Evolutionary conservation across 257 asterid species (phyloP), one percentile per base, ranked within the genome.

Genomic region (Solanum chmielewskii): DNA sequence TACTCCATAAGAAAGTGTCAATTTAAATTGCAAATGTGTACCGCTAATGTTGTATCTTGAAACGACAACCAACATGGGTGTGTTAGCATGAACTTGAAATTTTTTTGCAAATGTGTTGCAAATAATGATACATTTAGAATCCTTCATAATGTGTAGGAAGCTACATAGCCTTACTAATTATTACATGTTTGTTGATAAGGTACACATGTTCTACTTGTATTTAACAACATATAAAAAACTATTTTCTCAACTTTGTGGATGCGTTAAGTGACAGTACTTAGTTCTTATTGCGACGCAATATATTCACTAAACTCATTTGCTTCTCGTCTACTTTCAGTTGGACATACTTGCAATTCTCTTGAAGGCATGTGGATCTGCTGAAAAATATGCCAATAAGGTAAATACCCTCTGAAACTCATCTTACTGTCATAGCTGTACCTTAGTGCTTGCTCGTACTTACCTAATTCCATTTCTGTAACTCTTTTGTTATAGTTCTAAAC

Each of bases 341-440:
- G 98, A 95, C 90, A 92, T 97, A 49, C 87, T 96, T 83, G 66
- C 89, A 94, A 93, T 39, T 92, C 99, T 97, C 87, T 92, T 96
- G 89, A 97, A 94, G 93, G 98, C 94, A 69, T 97, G 99, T 70
- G 83, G 91, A 85, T 88, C 97, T 27, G 85, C 91, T 49, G 93
- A 93, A 71, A 91, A 90, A 62, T 89, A 85, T 86, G 92, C 88
- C 78, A 83, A 88, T 86, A 94, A 94, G 98, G 99, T 95, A 89
- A 66, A 89, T 74, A 52, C 69, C 21, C 68, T 85, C 49, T 44
- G 12, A 14, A 33, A 62, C 87, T 66, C 14, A 39, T 47, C 14
- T 73, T 45, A 42, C 42, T 12, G 16, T 83, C 41, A 9, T 74
- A 27, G 15, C 64, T n/a, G n/a, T n/a, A n/a, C n/a, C n/a, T n/a